Evolutionary conservation across 441 rosid species (phyloP).

Genomic region (Mallotus repandus): DNA sequence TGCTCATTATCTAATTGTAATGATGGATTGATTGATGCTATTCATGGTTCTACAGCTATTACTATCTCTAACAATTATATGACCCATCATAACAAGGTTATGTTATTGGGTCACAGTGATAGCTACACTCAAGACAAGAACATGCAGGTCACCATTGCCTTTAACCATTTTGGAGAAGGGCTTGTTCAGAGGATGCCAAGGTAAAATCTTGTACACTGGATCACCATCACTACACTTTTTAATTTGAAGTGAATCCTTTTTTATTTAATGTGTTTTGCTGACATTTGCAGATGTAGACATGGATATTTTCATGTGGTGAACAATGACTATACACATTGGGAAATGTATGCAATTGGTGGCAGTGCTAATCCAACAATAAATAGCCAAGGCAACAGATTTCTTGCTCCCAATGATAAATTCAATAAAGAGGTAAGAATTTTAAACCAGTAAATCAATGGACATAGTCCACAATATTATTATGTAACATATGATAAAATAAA

Average conservation of each 20-base stretch:
- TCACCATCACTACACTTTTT: too few species aligned
- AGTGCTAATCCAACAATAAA: conserved; percentile 71
- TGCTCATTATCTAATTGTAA: conserved; percentile 70
- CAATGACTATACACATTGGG: conserved; percentile 72
- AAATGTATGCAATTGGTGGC: conserved; percentile 72
- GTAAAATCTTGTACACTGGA: conserved; percentile 28
- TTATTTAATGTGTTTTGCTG: background rate
- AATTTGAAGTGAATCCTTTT: background rate
- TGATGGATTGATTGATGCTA: conserved; percentile 85
- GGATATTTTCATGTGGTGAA: conserved; percentile 80
- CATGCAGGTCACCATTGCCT: conserved; percentile 95
- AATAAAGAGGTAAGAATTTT: conserved; percentile 41
- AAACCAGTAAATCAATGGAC: too few species aligned
- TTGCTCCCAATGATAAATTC: conserved; percentile 42
- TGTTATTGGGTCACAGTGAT: conserved; percentile 86
- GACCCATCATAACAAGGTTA: conserved; percentile 89
- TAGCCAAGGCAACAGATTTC: conserved; percentile 65
- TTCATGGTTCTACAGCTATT: conserved; percentile 77
- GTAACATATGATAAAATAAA: background rate
- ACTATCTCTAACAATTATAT: conserved; percentile 83
- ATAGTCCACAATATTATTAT: too few species aligned
- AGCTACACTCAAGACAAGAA: conserved; percentile 63
- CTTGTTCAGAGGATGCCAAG: conserved; percentile 95
- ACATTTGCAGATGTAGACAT: conserved; percentile 56
- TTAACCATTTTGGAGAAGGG: conserved; percentile 95